Evolutionary conservation across 768 basidiomycete species (phyloP).

Genomic region (Tricholoma hemisulphureum): DNA sequence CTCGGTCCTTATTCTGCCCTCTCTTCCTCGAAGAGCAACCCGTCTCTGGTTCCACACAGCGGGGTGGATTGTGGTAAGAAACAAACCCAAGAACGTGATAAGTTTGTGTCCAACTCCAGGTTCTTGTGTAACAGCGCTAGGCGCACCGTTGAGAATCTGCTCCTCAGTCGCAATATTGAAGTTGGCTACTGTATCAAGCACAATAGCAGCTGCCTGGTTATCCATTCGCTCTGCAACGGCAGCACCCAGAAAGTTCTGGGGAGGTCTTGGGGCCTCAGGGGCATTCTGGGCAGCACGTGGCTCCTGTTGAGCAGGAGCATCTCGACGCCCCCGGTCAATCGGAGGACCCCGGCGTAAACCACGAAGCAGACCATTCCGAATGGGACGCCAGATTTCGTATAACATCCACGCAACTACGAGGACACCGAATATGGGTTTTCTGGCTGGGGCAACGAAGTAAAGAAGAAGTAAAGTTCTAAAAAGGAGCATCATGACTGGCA

Average conservation of each 20-base stretch:
- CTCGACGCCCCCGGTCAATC: slow-evolving; percentile 20
- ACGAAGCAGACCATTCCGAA: slow-evolving; percentile 46
- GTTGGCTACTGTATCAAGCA: slow-evolving; percentile 54
- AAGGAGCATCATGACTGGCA: slow-evolving; percentile 65
- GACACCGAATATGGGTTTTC: slow-evolving; percentile 68
- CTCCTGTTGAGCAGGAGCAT: slow-evolving; percentile 9
- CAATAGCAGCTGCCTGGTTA: slow-evolving; percentile 28
- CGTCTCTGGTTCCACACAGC: slow-evolving; percentile 73
- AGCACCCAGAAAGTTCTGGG: slow-evolving; percentile 18
- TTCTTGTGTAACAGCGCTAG: slow-evolving; percentile 32
- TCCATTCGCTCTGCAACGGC: slow-evolving; percentile 20
- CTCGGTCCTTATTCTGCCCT: slow-evolving; percentile 68
- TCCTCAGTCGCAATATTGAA: slow-evolving; percentile 60
- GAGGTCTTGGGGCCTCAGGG: slow-evolving; percentile 15
- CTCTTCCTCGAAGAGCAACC: slow-evolving; percentile 54
- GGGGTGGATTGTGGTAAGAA: slow-evolving; percentile 65
- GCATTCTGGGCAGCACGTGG: slow-evolving; percentile 15
- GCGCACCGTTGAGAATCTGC: slow-evolving; percentile 37
- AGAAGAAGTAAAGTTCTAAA: slow-evolving; percentile 67
- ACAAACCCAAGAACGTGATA: slow-evolving; percentile 52
- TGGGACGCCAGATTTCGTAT: slow-evolving; percentile 74
- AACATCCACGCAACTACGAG: slow-evolving; percentile 67
- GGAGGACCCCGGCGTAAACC: slow-evolving; percentile 36
- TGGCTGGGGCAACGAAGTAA: slow-evolving; percentile 74
- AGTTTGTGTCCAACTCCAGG: slow-evolving; percentile 51